These are phyloP conservation scores for Penicillium sp. DNA, from an alignment of 2,329 filamentous ascomycete species.

Conservation along the genomic window DNA sequence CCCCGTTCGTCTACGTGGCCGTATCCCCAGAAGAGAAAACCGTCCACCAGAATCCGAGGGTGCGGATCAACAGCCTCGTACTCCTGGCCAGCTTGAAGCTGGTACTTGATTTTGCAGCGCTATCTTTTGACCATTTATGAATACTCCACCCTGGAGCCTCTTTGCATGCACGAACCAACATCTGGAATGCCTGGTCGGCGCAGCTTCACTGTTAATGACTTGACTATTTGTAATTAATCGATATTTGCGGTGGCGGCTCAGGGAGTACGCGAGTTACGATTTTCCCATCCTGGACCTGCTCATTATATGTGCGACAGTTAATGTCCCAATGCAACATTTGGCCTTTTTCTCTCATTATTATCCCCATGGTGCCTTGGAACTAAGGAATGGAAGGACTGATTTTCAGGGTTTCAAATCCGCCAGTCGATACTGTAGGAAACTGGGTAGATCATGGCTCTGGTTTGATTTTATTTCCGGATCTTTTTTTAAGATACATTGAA, in stretches of 20 bases:
- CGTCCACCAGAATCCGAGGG: neutral
- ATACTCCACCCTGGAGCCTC: neutral
- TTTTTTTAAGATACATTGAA: neutral
- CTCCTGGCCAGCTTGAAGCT: slow-evolving; percentile 22
- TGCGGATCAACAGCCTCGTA: slow-evolving; percentile 10
- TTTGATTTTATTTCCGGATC: neutral
- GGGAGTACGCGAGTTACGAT: neutral
- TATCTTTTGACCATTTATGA: neutral
- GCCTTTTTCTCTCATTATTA: neutral
- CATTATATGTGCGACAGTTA: neutral
- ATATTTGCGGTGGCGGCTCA: neutral
- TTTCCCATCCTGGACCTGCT: neutral
- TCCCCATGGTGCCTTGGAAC: neutral
- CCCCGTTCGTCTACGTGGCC: slow-evolving; percentile 14
- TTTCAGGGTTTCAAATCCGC: neutral
- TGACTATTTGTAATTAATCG: slow-evolving; percentile 22
- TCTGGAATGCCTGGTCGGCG: slow-evolving; percentile 23
- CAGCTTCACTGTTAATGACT: slow-evolving; percentile 18
- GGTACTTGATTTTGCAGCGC: slow-evolving; percentile 7
- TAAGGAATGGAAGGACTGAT: neutral
- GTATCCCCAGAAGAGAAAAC: neutral
- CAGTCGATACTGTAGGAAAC: neutral
- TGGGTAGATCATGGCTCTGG: neutral
- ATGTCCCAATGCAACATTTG: neutral
- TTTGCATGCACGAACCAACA: slow-evolving; percentile 15